Evolutionary conservation across 257 asterid genomes (phyloP).

Genomic region (Solanum rostratum): DNA sequence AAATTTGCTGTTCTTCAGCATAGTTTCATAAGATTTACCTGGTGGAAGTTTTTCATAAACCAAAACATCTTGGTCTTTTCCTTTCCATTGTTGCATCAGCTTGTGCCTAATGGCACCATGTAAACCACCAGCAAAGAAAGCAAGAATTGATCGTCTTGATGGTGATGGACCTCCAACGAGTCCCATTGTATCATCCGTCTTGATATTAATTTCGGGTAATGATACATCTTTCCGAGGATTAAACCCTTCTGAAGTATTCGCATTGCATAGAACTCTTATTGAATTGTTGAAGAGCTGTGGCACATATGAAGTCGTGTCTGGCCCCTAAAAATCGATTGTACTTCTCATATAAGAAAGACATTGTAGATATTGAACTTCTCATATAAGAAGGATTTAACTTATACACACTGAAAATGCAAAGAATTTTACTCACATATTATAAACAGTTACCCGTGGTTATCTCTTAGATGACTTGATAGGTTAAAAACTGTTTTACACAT

Average conservation of each 20-base stretch:
- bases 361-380: not conserved
- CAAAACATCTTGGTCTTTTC: slow-evolving; percentile 22
- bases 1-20: slow-evolving; percentile 20
- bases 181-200: slow-evolving; percentile 44
- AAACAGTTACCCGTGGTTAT: not conserved
- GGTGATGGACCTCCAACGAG: slow-evolving; percentile 64
- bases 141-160: slow-evolving; percentile 33
- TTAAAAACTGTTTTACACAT: not conserved
- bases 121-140: slow-evolving; percentile 70
- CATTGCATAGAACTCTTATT: slow-evolving; percentile 75
- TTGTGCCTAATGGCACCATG: slow-evolving; percentile 63
- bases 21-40: slow-evolving; percentile 13
- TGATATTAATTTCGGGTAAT: slow-evolving; percentile 61
- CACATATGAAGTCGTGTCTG: slow-evolving; percentile 34
- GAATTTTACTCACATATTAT: not conserved
- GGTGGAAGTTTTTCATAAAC: slow-evolving; percentile 20
- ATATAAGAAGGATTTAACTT: not conserved
- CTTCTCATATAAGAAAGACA: not conserved
- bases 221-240: slow-evolving; percentile 62
- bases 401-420: not conserved
- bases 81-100: slow-evolving; percentile 51
- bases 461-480: not conserved
- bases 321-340: slow-evolving; percentile 33
- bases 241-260: slow-evolving; percentile 72
- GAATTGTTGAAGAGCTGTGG: slow-evolving; percentile 60